phyloP scores from a whole-genome alignment of 1,139 yeast genomes.

The Protomyces lactucae-debilis region DNA sequence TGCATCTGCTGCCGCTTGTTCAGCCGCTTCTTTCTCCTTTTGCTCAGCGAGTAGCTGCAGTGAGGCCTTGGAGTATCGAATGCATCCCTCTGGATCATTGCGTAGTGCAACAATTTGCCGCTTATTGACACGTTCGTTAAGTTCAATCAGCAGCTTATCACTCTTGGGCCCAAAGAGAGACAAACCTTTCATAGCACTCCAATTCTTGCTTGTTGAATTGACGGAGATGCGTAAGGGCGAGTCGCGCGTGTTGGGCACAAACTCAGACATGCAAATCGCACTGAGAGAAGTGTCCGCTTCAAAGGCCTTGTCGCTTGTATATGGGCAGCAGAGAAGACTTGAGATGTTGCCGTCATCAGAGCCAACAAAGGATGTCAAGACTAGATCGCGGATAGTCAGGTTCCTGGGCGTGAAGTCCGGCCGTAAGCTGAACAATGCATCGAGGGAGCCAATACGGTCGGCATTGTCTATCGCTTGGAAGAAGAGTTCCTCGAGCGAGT shows the following conservation, averaged over 20 bases:
- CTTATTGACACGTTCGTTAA: constrained; percentile 11
- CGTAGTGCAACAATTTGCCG: constrained; percentile 9
- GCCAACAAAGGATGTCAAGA: constrained; percentile 22
- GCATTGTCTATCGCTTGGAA: constrained; percentile 20
- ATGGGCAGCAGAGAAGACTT: constrained; percentile 12
- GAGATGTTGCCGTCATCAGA: constrained; percentile 10
- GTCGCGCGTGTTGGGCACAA: constrained; percentile 13
- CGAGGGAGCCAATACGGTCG: constrained; percentile 11
- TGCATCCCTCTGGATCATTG: constrained; percentile 17
- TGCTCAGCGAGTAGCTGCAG: not conserved
- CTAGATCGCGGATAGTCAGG: constrained; percentile 15
- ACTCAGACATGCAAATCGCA: constrained; percentile 15
- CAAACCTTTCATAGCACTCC: constrained; percentile 1
- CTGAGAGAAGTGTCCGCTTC: constrained; percentile 11
- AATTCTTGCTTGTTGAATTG: constrained; percentile 9
- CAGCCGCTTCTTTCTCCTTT: not conserved
- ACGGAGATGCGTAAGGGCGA: constrained; percentile 17
- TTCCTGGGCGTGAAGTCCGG: constrained; percentile 8
- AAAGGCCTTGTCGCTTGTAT: constrained; percentile 9
- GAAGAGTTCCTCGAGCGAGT: constrained; percentile 17
- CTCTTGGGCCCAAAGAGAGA: constrained; percentile 6
- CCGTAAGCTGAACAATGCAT: constrained; percentile 1
- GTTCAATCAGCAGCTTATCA: not conserved
- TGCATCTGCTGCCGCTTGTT: not conserved
- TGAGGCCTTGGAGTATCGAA: constrained; percentile 9